Percentiles rank a stretch among this genome's conserved stretches.
phyloP scores from a whole-genome alignment of 2,329 filamentous ascomycete genomes.

The Magnaporthiopsis poae region DNA sequence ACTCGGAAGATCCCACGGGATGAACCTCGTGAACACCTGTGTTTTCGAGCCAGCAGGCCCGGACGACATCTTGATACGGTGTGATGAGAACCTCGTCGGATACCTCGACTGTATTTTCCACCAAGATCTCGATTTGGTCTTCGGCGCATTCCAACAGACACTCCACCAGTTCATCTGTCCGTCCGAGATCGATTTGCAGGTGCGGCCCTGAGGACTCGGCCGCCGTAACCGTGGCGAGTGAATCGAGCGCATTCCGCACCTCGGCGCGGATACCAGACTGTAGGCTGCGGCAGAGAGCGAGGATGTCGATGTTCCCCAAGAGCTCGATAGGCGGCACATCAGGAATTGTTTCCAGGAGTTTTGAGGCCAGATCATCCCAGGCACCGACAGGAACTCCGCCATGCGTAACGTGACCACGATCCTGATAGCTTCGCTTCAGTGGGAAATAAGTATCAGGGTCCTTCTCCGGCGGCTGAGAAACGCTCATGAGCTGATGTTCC shows the following conservation, averaged over 20 bases:
- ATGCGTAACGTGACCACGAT: not conserved
- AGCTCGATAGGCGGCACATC: constrained; percentile 66
- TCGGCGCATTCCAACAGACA: constrained; percentile 83
- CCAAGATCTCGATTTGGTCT: constrained; percentile 74
- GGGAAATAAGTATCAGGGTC: not conserved
- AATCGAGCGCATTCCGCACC: constrained; percentile 81
- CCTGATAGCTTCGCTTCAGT: not conserved
- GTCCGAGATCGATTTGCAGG: constrained; percentile 57
- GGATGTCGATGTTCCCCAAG: constrained; percentile 79
- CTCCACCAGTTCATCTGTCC: constrained; percentile 81
- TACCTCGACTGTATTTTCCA: constrained; percentile 73
- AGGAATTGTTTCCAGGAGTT: constrained; percentile 30
- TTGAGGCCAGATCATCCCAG: not conserved
- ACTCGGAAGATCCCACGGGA: constrained; percentile 64
- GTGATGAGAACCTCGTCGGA: constrained; percentile 76
- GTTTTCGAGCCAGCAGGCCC: constrained; percentile 66
- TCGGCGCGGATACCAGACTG: constrained; percentile 85
- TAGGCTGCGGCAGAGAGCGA: constrained; percentile 77
- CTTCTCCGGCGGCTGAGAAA: not conserved
- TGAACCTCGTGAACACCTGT: constrained; percentile 62
- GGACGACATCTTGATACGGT: constrained; percentile 78
- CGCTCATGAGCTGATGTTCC: constrained; percentile 13
- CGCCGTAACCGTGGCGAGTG: constrained; percentile 60
- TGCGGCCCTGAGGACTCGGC: constrained; percentile 41
- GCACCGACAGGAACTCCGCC: not conserved